Percentiles rank a stretch among this genome's conserved stretches.
Evolutionary conservation across 176 grass and related monocot genomes (phyloP).

Genomic region (Canna indica): DNA sequence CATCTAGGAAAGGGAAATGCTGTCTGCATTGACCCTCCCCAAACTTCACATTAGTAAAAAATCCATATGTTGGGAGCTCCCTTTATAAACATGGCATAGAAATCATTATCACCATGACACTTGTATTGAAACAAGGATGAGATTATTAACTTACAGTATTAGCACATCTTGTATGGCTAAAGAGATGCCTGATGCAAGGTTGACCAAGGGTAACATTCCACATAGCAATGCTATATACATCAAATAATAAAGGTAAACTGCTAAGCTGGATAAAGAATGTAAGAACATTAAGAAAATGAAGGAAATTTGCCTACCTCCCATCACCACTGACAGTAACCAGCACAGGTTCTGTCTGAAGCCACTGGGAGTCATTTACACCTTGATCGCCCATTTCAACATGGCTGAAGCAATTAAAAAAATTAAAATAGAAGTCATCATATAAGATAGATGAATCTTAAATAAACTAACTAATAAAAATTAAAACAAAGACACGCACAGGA

Average conservation of each 20-base stretch:
- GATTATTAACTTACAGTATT: slow-evolving; percentile 56
- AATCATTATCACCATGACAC: neutral
- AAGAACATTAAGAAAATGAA: neutral
- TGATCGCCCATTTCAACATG: slow-evolving; percentile 70
- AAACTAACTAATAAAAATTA: neutral
- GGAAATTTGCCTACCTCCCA: slow-evolving; percentile 51
- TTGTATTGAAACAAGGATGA: slow-evolving; percentile 11
- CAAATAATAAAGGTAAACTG: slow-evolving; percentile 19
- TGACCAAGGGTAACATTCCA: slow-evolving; percentile 85
- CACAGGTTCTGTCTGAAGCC: slow-evolving; percentile 69
- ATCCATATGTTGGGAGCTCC: too few species aligned
- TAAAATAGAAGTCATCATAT: neutral
- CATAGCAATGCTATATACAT: slow-evolving; percentile 58
- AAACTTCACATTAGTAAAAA: too few species aligned
- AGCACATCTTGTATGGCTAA: slow-evolving; percentile 62
- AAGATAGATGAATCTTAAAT: neutral
- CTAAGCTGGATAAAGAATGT: neutral
- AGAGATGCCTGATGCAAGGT: slow-evolving; percentile 69
- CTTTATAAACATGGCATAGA: too few species aligned
- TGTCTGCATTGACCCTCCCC: too few species aligned
- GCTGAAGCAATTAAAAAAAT: slow-evolving; percentile 22
- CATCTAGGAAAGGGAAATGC: too few species aligned
- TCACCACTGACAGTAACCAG: slow-evolving; percentile 79
- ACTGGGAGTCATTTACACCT: slow-evolving; percentile 66
- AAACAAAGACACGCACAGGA: neutral